These are phyloP conservation scores for Cyclotella kingstonii DNA, from an alignment of 108 stramenopile genomes.

Conservation along the genomic window DNA sequence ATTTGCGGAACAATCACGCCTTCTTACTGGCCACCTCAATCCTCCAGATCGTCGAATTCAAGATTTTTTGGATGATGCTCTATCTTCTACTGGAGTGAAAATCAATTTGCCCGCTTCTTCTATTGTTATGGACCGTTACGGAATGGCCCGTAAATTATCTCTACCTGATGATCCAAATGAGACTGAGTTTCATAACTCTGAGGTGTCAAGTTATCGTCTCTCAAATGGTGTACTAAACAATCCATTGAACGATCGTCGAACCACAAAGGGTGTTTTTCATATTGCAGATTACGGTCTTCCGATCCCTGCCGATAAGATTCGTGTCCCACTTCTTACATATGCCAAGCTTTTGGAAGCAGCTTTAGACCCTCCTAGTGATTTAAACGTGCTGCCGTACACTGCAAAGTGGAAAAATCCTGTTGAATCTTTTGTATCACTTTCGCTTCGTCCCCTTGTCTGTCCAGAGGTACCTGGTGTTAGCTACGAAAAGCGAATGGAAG, in stretches of 20 bases:
- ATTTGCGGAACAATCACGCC: constrained; percentile 54
- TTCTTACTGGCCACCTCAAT: constrained; percentile 43
- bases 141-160: constrained; percentile 53
- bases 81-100: constrained; percentile 42
- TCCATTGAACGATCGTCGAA: constrained; percentile 54
- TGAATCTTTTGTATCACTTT: constrained; percentile 54
- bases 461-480: constrained; percentile 54
- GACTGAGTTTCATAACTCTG: constrained; percentile 50
- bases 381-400: constrained; percentile 56
- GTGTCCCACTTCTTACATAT: constrained; percentile 52
- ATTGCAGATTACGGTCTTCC: constrained; percentile 60
- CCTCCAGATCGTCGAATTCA: constrained; percentile 57
- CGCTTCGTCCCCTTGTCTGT: constrained; percentile 51
- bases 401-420: constrained; percentile 46
- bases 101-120: constrained; percentile 38
- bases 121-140: constrained; percentile 51
- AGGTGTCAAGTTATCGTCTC: constrained; percentile 42
- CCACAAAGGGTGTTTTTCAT: constrained; percentile 57
- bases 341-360: constrained; percentile 51
- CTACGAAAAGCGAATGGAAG: constrained; percentile 54
- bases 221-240: constrained; percentile 56
- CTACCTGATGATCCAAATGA: constrained; percentile 46
- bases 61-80: constrained; percentile 52
- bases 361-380: constrained; percentile 45
- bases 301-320: constrained; percentile 62